A percentile compares a stretch with the other conserved stretches of the same genome.
Conservation (phyloP, 2,329 filamentous ascomycete species). For the Venturia carpophila region DNA sequence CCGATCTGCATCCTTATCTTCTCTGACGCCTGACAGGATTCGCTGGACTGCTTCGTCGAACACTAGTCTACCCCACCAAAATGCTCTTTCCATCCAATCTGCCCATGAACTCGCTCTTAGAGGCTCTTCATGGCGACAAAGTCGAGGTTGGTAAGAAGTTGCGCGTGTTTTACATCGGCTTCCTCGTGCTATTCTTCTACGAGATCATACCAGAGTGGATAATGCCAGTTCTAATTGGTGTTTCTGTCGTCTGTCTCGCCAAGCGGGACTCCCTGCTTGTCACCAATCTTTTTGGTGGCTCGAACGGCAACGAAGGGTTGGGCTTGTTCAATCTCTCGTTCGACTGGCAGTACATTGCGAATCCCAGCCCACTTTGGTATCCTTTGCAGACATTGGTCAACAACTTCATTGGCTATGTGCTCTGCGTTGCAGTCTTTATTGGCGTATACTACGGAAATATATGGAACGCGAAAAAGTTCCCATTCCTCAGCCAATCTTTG, state of each 20-base stretch:
- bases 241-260: slow-evolving; percentile 20
- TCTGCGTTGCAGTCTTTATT: slow-evolving; percentile 22
- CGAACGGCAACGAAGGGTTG: slow-evolving; percentile 19
- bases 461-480: slow-evolving; percentile 19
- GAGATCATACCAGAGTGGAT: slow-evolving; percentile 23
- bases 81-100: slow-evolving; percentile 20
- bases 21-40: slow-evolving; percentile 9
- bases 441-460: slow-evolving; percentile 19
- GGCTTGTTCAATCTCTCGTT: slow-evolving; percentile 18
- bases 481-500: slow-evolving; percentile 18
- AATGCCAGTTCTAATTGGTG: slow-evolving; percentile 16
- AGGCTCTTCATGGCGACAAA: slow-evolving; percentile 19
- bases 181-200: slow-evolving; percentile 21
- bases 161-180: slow-evolving; percentile 27
- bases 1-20: not conserved
- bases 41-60: slow-evolving; percentile 19
- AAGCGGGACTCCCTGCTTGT: slow-evolving; percentile 19
- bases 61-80: slow-evolving; percentile 20
- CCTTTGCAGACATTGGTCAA: slow-evolving; percentile 18
- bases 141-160: slow-evolving; percentile 19
- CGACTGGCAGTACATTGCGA: slow-evolving; percentile 19
- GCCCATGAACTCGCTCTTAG: slow-evolving; percentile 18
- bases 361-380: slow-evolving; percentile 10
- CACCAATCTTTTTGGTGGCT: slow-evolving; percentile 19
- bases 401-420: slow-evolving; percentile 18